Base-by-base conservation (phyloP, 345 rosid genomes). In the Eucalyptus cloeziana region DNA sequence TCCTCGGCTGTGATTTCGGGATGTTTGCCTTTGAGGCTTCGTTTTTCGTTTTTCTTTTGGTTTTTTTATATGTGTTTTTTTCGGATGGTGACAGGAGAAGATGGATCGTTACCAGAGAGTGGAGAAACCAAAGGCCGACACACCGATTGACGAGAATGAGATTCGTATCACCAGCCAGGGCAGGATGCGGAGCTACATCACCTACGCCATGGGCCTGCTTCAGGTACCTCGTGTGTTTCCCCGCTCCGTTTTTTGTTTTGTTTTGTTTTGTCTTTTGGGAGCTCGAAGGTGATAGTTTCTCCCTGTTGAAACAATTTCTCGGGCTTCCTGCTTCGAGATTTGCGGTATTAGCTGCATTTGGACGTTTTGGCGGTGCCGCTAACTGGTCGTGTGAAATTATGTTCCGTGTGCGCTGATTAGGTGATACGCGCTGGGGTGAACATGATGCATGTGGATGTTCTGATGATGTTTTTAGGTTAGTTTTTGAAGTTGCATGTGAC, bases 81-180 rank as follows among this genome's bases (percentile, higher is more conserved):
- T 24, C 27, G 81, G 21, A 43, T 62, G 51, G 37, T 37, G 69
- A 51, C 58, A 49, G 80, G 47, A 49, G 86, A 33, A 89, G 81
- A 94, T 94, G 95, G 94, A 94, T 88, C 92, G 94, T 81, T 93
- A 94, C 89, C 95, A 93, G 93, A 93, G 90, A 85, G 94, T 93
- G 67, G 94, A 93, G 94, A 94, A 92, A 91, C 94, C 93, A 17
- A 91, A 89, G 89, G 90, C 91, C 10, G 95, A 91, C 60, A 89
- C 92, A 12, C 91, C 92, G 76, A 94, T 94, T 86, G 91, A 91
- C 86, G 94, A 93, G 91, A 94, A 93, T 83, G 95, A 93, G 89
- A 88, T 94, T 43, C 89, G 95, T 90, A 92, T 94, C 90, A 94
- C 94, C 49, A 92, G 92, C 88, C 94, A 91, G 87, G 94, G 95